Conservation (phyloP, 2,329 filamentous ascomycete species). For the Botrytis hyacinthi region DNA sequence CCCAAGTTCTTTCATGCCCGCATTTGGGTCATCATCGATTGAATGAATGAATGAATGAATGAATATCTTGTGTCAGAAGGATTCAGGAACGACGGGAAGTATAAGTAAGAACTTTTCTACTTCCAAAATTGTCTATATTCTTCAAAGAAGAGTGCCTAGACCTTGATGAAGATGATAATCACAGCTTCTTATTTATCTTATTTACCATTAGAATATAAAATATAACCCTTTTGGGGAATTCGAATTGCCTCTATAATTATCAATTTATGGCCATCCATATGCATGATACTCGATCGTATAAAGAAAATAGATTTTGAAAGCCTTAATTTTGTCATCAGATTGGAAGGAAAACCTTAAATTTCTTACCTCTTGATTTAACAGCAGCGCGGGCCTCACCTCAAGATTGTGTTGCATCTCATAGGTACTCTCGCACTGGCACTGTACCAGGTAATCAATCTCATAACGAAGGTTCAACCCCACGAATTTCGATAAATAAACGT, state of each 20-base stretch:
- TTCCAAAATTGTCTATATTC: not conserved
- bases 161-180: not conserved
- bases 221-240: too few relatives aligned
- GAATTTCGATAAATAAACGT: constrained; percentile 18
- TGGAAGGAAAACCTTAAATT: constrained; percentile 3
- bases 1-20: constrained; percentile 13
- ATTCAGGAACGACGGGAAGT: not conserved
- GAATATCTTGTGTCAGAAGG: not conserved
- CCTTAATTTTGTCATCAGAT: constrained; percentile 8
- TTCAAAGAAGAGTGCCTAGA: not conserved
- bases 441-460: not conserved
- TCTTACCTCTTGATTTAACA: not conserved
- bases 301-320: not conserved
- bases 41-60: not conserved
- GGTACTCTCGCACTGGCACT: not conserved
- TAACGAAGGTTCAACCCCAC: constrained; percentile 15
- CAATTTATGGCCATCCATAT: not conserved
- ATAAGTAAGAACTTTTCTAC: not conserved
- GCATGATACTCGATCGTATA: too few relatives aligned
- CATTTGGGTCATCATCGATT: constrained; percentile 10
- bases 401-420: constrained; percentile 8
- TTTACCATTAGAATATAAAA: not conserved
- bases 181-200: not conserved
- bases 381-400: constrained; percentile 1
- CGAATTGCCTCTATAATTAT: not conserved